phyloP scores from a whole-genome alignment of 768 basidiomycete genomes.

The Lyophyllum decastes region DNA sequence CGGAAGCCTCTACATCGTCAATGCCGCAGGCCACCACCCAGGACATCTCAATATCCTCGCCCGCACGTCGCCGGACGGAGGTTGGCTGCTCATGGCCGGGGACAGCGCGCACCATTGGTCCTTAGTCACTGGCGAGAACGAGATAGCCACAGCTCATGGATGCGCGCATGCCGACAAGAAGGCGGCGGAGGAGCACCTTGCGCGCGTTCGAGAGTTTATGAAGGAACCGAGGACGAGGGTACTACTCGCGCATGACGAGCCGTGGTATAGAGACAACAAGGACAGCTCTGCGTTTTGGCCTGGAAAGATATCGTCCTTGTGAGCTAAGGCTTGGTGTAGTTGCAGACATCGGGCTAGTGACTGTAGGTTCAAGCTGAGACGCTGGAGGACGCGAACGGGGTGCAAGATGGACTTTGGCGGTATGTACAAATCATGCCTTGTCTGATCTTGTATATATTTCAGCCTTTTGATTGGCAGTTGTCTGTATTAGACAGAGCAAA shows the following conservation, averaged over 20 bases:
- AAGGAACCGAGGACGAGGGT: conserved; percentile 41
- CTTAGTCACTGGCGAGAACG: conserved; percentile 46
- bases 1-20: conserved; percentile 58
- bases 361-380: no score
- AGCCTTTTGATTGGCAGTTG: no score
- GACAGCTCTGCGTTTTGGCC: conserved; percentile 24
- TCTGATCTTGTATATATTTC: no score
- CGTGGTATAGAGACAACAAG: conserved; percentile 51
- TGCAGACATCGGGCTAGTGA: no score
- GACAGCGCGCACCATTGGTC: conserved; percentile 60
- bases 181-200: conserved; percentile 42
- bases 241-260: conserved; percentile 53
- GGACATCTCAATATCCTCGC: conserved; percentile 58
- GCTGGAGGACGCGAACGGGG: no score
- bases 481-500: no score
- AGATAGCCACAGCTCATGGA: conserved; percentile 32
- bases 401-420: no score
- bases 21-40: conserved; percentile 55
- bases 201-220: conserved; percentile 32
- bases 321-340: not conserved
- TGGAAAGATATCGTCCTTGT: conserved; percentile 28
- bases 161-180: conserved; percentile 48
- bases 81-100: conserved; percentile 56
- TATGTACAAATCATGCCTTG: no score
- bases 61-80: conserved; percentile 54